Evolutionary conservation across 805 yeast genomes (phyloP).

Genomic region (Barnettozyma botsteinii): DNA sequence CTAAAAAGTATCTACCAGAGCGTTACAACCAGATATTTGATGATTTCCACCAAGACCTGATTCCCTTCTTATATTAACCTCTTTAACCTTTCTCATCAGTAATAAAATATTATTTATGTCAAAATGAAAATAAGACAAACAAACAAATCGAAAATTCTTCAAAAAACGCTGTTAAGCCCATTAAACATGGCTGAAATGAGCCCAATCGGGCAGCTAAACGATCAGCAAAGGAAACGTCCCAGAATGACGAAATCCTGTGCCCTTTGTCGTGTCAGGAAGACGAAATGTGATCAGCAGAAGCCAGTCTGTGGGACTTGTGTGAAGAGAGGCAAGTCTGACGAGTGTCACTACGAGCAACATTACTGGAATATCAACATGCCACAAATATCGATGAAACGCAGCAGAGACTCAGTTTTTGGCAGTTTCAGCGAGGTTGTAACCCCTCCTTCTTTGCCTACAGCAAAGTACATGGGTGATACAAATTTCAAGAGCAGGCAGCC

Average conservation of each 20-base stretch:
- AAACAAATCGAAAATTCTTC: too few species aligned
- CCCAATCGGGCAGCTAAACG: neutral
- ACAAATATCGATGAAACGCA: too few species aligned
- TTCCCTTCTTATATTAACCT: too few species aligned
- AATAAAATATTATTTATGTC: too few species aligned
- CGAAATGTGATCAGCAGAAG: constrained; percentile 23
- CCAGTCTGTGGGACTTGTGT: constrained; percentile 22
- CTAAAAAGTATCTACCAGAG: too few species aligned
- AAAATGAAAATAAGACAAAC: too few species aligned
- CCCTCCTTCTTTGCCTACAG: neutral
- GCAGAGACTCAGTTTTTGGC: neutral
- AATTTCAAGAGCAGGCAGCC: neutral
- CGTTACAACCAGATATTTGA: too few species aligned
- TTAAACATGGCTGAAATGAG: too few species aligned
- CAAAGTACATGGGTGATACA: neutral
- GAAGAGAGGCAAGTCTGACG: constrained; percentile 12
- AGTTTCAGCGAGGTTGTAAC: neutral
- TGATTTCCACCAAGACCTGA: too few species aligned
- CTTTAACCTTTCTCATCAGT: too few species aligned
- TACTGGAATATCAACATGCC: constrained; percentile 16
- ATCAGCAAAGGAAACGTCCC: constrained; percentile 15
- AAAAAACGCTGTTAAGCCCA: too few species aligned
- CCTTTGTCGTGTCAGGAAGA: constrained; percentile 23
- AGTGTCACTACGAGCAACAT: constrained; percentile 21
- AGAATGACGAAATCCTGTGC: constrained; percentile 22